Evolutionary conservation across 2,329 filamentous ascomycete genomes (phyloP).

Genomic region (Chaetomium sp.): DNA sequence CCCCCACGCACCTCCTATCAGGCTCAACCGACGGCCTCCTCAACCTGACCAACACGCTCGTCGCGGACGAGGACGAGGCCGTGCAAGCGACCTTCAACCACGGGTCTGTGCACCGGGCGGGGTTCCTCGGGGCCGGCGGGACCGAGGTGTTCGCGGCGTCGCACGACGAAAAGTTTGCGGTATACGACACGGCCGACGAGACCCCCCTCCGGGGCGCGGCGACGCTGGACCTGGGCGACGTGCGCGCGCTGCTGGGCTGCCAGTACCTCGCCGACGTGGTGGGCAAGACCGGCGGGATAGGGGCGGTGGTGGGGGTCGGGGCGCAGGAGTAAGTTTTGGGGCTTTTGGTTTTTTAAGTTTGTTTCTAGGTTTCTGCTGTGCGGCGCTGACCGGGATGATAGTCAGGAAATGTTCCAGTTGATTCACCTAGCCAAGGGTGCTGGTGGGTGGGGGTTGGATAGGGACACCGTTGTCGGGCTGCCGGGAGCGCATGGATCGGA

Average conservation of each 20-base stretch:
- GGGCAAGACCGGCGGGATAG: conserved; percentile 59
- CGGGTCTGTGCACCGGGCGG: conserved; percentile 72
- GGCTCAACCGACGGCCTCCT: conserved; percentile 80
- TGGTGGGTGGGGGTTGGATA: conserved; percentile 56
- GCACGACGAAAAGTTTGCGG: conserved; percentile 75
- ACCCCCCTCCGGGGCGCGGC: conserved; percentile 61
- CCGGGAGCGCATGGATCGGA: conserved; percentile 65
- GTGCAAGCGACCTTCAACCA: conserved; percentile 79
- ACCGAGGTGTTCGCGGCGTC: conserved; percentile 71
- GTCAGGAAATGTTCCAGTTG: conserved; percentile 60
- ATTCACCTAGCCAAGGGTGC: conserved; percentile 58
- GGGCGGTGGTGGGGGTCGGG: conserved; percentile 66
- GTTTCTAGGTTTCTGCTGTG: neutral
- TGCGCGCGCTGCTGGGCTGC: conserved; percentile 65
- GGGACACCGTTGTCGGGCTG: conserved; percentile 59
- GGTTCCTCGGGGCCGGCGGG: conserved; percentile 58
- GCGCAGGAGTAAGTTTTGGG: conserved; percentile 62
- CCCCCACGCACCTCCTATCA: conserved; percentile 66
- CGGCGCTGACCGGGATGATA: conserved; percentile 36
- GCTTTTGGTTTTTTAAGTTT: conserved; percentile 33
- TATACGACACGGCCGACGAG: conserved; percentile 71
- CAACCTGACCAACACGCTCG: conserved; percentile 72
- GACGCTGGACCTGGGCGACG: conserved; percentile 65
- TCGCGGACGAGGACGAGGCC: conserved; percentile 75
- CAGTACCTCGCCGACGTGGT: conserved; percentile 74